These are phyloP conservation scores for Russula dissimulans DNA, from an alignment of 768 basidiomycete genomes.

Conservation along the genomic window DNA sequence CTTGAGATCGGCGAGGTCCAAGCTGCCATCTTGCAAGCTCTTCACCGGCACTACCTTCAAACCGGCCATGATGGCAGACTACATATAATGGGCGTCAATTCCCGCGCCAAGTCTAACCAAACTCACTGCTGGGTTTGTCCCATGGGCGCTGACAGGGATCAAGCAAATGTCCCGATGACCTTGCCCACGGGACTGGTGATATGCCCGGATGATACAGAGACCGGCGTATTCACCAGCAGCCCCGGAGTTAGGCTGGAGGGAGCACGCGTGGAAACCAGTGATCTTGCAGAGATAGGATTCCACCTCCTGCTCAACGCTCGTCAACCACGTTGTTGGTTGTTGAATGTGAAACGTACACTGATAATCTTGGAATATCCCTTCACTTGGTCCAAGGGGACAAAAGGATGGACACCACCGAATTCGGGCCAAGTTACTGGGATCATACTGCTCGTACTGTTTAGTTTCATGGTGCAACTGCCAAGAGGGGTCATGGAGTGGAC, in stretches of 20 bases:
- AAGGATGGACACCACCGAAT: conserved; percentile 86
- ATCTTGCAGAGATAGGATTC: conserved; percentile 86
- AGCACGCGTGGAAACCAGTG: conserved; percentile 93
- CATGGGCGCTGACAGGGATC: conserved; percentile 94
- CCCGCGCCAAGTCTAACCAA: not conserved
- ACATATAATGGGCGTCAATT: conserved; percentile 17
- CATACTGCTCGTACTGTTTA: conserved; percentile 98
- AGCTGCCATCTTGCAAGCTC: conserved; percentile 74
- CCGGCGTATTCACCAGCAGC: conserved; percentile 97
- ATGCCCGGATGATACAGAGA: conserved; percentile 88
- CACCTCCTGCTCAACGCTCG: conserved; percentile 53
- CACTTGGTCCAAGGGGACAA: conserved; percentile 84
- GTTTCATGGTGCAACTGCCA: conserved; percentile 96
- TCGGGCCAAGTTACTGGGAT: conserved; percentile 92
- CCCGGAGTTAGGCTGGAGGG: conserved; percentile 98
- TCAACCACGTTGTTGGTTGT: not conserved
- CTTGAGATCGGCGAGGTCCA: conserved; percentile 80
- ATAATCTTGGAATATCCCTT: conserved; percentile 79
- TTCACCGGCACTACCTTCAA: conserved; percentile 96
- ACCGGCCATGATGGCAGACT: conserved; percentile 97
- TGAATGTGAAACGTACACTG: conserved; percentile 36
- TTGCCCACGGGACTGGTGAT: conserved; percentile 84
- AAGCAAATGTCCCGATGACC: conserved; percentile 82
- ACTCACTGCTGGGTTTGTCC: conserved; percentile 93
- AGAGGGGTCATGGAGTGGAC: conserved; percentile 95